Percentiles rank a stretch among this genome's conserved stretches.
Conservation (phyloP, 2,329 filamentous ascomycete genomes). For the Aspergillus flavus region DNA sequence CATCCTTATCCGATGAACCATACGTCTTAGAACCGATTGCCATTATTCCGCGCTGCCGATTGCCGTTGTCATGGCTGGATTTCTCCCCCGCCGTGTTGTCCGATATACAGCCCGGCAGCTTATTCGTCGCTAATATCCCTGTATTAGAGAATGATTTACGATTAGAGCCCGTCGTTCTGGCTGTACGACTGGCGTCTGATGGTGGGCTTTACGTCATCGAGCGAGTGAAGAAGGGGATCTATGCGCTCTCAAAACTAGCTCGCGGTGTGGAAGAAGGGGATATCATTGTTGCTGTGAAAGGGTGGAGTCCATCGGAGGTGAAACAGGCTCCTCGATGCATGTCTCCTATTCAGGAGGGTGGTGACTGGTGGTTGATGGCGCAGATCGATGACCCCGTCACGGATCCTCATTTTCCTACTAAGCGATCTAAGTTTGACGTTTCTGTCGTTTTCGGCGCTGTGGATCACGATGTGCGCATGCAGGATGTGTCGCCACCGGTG, state of each 20-base stretch:
- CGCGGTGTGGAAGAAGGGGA: constrained; percentile 41
- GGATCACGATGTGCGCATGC: constrained; percentile 4
- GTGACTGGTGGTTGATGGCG: constrained; percentile 41
- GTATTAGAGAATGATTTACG: constrained; percentile 35
- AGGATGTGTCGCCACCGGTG: constrained; percentile 24
- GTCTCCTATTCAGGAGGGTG: background rate
- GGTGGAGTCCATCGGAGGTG: constrained; percentile 23
- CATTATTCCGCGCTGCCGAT: constrained; percentile 36
- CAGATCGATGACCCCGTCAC: constrained; percentile 33
- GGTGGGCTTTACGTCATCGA: constrained; percentile 43
- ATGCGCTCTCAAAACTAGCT: constrained; percentile 41
- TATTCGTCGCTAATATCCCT: constrained; percentile 43
- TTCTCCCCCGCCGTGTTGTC: constrained; percentile 24
- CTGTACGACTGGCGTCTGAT: constrained; percentile 32
- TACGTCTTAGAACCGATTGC: constrained; percentile 40
- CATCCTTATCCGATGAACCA: constrained; percentile 38
- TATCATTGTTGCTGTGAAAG: constrained; percentile 41
- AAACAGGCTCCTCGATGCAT: constrained; percentile 11
- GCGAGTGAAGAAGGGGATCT: constrained; percentile 42
- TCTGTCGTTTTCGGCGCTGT: constrained; percentile 33
- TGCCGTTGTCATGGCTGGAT: constrained; percentile 46
- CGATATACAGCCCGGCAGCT: constrained; percentile 35
- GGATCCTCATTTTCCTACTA: constrained; percentile 20
- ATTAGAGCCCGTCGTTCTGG: constrained; percentile 30
- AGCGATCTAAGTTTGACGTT: constrained; percentile 30